Evolutionary conservation across 345 rosid species (phyloP).

Genomic region (Ricinus communis): DNA sequence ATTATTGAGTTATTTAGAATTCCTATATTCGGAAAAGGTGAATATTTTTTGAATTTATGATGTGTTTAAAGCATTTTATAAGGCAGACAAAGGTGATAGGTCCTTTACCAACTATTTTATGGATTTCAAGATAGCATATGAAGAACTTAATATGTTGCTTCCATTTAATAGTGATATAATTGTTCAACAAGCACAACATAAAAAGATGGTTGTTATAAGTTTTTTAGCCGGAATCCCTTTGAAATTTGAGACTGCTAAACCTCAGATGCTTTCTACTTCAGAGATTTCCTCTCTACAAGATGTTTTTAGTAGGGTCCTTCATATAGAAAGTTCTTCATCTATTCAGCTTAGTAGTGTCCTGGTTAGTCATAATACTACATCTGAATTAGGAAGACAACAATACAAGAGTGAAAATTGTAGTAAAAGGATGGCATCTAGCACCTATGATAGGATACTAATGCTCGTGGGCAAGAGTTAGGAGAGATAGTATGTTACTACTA

Average conservation of each 20-base stretch:
- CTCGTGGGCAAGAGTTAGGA: neutral
- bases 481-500: neutral
- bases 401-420: no score
- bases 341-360: neutral
- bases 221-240: neutral
- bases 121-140: slow-evolving; percentile 4
- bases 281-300: neutral
- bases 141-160: neutral
- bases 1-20: neutral
- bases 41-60: neutral
- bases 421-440: no score
- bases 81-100: neutral
- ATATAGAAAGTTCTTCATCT: neutral
- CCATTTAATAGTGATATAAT: neutral
- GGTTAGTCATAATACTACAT: neutral
- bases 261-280: neutral
- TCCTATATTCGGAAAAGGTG: neutral
- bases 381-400: no score
- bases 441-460: no score
- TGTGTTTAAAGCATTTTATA: neutral
- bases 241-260: neutral
- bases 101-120: neutral
- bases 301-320: neutral
- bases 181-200: neutral
- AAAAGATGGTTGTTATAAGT: slow-evolving; percentile 1